Conservation (phyloP, 2,329 filamentous ascomycete genomes). For the Exophiala alcalophila region DNA sequence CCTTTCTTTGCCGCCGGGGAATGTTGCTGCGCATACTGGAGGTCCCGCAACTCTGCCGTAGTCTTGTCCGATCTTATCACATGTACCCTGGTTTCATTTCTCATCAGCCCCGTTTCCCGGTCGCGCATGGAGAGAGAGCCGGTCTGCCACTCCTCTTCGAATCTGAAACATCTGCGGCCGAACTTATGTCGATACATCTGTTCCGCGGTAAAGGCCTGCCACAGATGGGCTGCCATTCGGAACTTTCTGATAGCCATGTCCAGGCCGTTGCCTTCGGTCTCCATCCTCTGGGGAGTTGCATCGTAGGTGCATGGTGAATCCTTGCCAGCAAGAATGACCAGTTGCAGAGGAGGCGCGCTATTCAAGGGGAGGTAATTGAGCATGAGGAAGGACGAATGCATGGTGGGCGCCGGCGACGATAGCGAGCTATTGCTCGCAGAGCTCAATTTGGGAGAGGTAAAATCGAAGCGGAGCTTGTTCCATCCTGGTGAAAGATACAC, state of each 20-base stretch:
- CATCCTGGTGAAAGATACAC: conserved; percentile 88
- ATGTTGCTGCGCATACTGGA: conserved; percentile 77
- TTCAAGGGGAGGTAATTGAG: conserved; percentile 82
- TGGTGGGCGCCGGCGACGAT: conserved; percentile 64
- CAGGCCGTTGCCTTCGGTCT: conserved; percentile 77
- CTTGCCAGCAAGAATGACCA: conserved; percentile 81
- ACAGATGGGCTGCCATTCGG: conserved; percentile 90
- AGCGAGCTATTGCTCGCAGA: conserved; percentile 56
- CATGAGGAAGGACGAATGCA: conserved; percentile 75
- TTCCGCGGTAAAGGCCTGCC: conserved; percentile 95
- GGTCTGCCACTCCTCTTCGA: conserved; percentile 91
- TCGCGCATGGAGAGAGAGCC: conserved; percentile 78
- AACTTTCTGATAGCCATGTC: conserved; percentile 84
- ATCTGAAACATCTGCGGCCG: conserved; percentile 79
- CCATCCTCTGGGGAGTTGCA: conserved; percentile 68
- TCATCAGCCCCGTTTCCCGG: conserved; percentile 66
- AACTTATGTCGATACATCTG: conserved; percentile 91
- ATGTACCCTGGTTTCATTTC: conserved; percentile 88
- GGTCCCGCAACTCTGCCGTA: conserved; percentile 74
- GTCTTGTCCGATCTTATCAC: conserved; percentile 80
- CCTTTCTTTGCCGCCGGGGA: conserved; percentile 65
- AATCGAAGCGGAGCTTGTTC: conserved; percentile 85
- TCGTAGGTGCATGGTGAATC: conserved; percentile 87
- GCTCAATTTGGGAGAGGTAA: conserved; percentile 75
- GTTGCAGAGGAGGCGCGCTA: conserved; percentile 76